Evolutionary conservation across 1,139 yeast genomes (phyloP).

Genomic region (Pichia sp.): DNA sequence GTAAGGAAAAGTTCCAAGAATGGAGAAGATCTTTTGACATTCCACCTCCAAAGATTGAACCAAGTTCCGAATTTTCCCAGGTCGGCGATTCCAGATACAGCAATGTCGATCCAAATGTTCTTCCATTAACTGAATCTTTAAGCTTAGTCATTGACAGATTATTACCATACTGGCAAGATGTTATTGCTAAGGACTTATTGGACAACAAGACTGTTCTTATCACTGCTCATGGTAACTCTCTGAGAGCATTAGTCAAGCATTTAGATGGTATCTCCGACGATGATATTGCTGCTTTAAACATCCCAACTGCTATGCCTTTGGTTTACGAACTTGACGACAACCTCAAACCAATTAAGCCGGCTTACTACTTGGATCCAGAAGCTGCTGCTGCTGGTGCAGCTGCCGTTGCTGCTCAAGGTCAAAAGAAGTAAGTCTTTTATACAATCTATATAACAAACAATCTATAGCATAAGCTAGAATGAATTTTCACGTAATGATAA

Average conservation of each 20-base stretch:
- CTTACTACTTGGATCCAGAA: constrained; percentile 97
- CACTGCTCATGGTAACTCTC: constrained; percentile 98
- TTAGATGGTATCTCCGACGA: constrained; percentile 90
- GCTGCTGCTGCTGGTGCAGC: constrained; percentile 99
- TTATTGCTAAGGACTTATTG: constrained; percentile 76
- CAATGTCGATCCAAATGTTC: constrained; percentile 72
- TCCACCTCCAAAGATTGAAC: constrained; percentile 89
- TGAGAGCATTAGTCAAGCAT: constrained; percentile 95
- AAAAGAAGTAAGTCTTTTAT: constrained; percentile 34
- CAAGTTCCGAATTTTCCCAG: constrained; percentile 77
- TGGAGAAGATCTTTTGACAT: constrained; percentile 98
- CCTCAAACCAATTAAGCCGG: constrained; percentile 86
- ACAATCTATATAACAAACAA: not conserved
- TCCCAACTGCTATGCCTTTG: constrained; percentile 98
- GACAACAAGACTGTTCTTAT: constrained; percentile 84
- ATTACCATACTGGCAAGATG: constrained; percentile 97
- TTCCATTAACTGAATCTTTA: constrained; percentile 94
- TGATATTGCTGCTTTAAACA: constrained; percentile 89
- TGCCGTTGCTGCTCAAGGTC: constrained; percentile 97
- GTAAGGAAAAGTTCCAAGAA: constrained; percentile 88
- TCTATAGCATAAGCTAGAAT: not conserved
- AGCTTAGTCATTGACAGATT: constrained; percentile 93
- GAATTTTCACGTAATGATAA: too few relatives aligned
- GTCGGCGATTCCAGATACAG: constrained; percentile 76
- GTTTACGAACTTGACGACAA: constrained; percentile 89